Base-by-base conservation (phyloP, 2,329 filamentous ascomycete genomes). In the Aspergillus bombycis region DNA sequence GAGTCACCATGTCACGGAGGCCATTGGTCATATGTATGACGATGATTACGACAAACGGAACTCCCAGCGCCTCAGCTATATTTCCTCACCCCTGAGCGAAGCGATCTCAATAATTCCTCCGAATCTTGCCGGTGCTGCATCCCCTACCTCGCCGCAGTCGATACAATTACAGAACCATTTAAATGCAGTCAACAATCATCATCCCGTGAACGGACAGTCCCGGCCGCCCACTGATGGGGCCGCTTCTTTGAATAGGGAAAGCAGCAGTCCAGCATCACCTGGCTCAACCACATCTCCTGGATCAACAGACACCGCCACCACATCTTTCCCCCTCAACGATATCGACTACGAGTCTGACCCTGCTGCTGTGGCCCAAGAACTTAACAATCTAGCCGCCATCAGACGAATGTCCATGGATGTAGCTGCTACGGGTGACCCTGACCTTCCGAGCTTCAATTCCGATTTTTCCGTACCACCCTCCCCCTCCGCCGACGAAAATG, bases 401-500 rank as follows among this genome's bases (percentile, higher is more conserved):
- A 88, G 94, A 70, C 88, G 94, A 68, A 92, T 97, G 89, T 97
- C 94, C 23, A 97, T 97, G 93, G 94, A 96, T 75, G 92, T 96
- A 8, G 86, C 88, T 68, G 84, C 82, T 7, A 81, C 86, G 30
- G 70, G 88, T 81, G 81, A 96, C 71, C 88, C 82, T 14, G 82
- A 83, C 67, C 72, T 84, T 58, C 81, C 81, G 19, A 76, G 78
- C 19, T 79, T 81, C 62, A 75, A 72, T 54, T 71, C 73, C 26
- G 78, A 75, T 61, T 69, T 80, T 34, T 72, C 76, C 10, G 77
- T 82, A 57, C 80, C 81, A 7, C 81, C 82, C 5, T 78, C 79
- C 14, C 73, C 78, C n/a, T 77, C 77, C 8, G 76, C 75, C 66
- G 91, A 96, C 72, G 93, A 96, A 75, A 91, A 93, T 71, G 94